Base-by-base conservation (phyloP, 1,139 yeast species). In the Lodderomyces jiufengensis region DNA sequence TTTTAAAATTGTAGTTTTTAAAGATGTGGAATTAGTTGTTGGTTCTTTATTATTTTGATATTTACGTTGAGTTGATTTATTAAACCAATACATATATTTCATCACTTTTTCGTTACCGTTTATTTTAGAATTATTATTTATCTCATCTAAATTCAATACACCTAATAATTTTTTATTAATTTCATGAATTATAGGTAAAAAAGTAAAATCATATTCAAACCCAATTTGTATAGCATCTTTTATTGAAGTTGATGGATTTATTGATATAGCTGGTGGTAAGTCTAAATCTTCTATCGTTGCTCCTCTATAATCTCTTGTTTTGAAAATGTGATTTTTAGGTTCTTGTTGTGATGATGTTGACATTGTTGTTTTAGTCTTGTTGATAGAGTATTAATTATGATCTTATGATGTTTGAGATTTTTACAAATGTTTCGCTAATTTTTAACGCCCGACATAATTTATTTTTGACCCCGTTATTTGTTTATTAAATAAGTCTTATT, bases 281-380 rank as follows among this genome's bases (percentile, higher is more conserved):
- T 78, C 81, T 46, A 78, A 66, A 47, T 78, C 84, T 50, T 78
- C 84, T 9, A 78, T 70, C 1, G 80, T 76, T 11, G 84, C 74
- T 0, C 76, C 76, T 28, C 75, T 58, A 45, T 70, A 70, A 49
- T 70, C 75, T 36, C 61, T 52, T 14, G 52, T 49, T 37, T 57
- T 63, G 47, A 66, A 66, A 18, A 37, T 18, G 7, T 18, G 20
- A 5, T 18, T 18, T 18, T 7, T 18, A 7, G 5, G 6, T 18
- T 5, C 7, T 18, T 5, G 29, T 7, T 33, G 24, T 23, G 44
- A 11, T 5, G 28, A 31, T 9, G 28, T 18, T 12, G 34, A 3
- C 38, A 31, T n/a, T 35, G 26, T 11, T 11, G 14, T 9, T 16
- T 22, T 6, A n/a, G n/a, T n/a, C n/a, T n/a, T n/a, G n/a, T n/a